phyloP scores from a whole-genome alignment of 176 grass and related monocot genomes.

The Alloteropsis semialata region DNA sequence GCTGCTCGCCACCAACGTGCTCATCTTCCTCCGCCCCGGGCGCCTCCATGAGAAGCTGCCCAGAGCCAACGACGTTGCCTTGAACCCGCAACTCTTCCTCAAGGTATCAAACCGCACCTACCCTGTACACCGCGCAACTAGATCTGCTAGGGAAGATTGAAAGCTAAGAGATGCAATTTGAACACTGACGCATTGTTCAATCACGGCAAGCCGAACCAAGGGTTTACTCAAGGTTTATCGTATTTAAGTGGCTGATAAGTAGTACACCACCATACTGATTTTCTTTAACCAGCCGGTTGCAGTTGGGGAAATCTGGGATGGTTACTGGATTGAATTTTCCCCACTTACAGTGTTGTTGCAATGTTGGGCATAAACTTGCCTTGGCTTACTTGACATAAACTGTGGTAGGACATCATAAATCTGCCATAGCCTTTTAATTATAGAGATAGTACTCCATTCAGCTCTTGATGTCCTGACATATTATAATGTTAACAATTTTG shows the following conservation, averaged over 20 bases:
- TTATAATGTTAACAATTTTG: conserved; percentile 3
- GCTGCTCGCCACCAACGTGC: conserved; percentile 70
- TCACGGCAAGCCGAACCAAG: background rate
- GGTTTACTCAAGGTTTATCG: background rate
- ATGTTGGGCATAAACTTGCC: background rate
- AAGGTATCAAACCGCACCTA: conserved; percentile 32
- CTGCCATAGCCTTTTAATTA: background rate
- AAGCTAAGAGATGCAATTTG: background rate
- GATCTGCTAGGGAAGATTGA: background rate
- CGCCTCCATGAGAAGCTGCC: conserved; percentile 66
- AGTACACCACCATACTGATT: background rate
- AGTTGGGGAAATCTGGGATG: background rate
- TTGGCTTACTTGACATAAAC: background rate
- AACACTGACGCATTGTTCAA: background rate
- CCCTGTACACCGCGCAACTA: background rate
- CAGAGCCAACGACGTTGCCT: conserved; percentile 28
- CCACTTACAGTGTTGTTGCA: background rate
- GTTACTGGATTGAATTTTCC: background rate
- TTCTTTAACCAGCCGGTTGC: background rate
- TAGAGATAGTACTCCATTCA: background rate
- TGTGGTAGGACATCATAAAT: background rate
- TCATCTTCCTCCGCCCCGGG: conserved; percentile 75
- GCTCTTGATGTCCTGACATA: background rate
- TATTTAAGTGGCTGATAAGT: no score
- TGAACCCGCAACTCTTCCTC: conserved; percentile 72